Evolutionary conservation across 768 basidiomycete genomes (phyloP).

Genomic region (Amanita polypyramis): DNA sequence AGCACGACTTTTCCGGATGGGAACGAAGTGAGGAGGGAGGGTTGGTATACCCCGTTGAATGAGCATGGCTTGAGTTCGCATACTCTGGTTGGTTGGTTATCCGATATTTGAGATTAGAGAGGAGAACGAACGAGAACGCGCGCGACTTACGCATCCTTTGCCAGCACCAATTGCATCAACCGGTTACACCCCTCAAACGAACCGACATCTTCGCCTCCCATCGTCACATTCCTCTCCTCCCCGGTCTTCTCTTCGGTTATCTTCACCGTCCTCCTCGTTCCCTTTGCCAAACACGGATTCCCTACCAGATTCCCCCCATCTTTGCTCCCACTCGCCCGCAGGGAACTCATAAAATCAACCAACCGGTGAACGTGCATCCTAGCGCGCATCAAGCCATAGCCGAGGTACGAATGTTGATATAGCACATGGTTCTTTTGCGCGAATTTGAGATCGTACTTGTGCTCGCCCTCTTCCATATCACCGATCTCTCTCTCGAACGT

Average conservation of each 20-base stretch:
- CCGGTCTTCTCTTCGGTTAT: constrained; percentile 39
- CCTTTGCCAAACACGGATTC: constrained; percentile 78
- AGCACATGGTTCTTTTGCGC: constrained; percentile 61
- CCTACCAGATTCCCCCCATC: constrained; percentile 24
- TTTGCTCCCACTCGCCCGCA: constrained; percentile 20
- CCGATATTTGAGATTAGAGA: not conserved
- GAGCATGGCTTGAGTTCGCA: constrained; percentile 93
- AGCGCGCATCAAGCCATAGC: constrained; percentile 90
- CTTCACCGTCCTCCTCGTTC: constrained; percentile 51
- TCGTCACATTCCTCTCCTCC: constrained; percentile 54
- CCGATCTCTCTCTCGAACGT: constrained; percentile 31
- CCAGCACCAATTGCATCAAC: constrained; percentile 81
- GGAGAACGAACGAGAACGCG: not conserved
- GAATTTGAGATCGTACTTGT: constrained; percentile 80
- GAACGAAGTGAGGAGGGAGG: constrained; percentile 83
- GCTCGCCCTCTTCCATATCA: constrained; percentile 65
- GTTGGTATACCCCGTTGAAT: constrained; percentile 97
- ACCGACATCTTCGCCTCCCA: constrained; percentile 78
- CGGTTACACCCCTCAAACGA: constrained; percentile 80
- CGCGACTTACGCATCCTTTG: constrained; percentile 78
- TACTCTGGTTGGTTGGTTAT: constrained; percentile 51
- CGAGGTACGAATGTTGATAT: constrained; percentile 97
- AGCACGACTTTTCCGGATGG: constrained; percentile 75
- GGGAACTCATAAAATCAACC: constrained; percentile 72
- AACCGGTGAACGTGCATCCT: constrained; percentile 77